Conservation (phyloP, 139 green algal species). For the Picochlorum sp. region DNA sequence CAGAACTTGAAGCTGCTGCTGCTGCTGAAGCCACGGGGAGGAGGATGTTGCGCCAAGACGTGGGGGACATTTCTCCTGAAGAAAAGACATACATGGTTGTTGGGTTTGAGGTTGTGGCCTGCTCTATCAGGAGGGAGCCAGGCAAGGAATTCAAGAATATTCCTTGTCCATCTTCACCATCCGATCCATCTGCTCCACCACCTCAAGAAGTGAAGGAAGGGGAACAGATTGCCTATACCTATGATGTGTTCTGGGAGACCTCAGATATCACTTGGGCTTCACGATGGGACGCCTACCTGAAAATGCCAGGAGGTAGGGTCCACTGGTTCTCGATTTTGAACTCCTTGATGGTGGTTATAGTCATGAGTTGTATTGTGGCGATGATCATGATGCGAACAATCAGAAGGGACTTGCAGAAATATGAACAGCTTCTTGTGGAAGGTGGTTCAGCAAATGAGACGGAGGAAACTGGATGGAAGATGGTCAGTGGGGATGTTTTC, state of each 20-base stretch:
- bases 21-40: slow-evolving; percentile 17
- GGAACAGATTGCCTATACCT: slow-evolving; percentile 55
- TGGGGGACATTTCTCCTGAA: neutral
- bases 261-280: slow-evolving; percentile 74
- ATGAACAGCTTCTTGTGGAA: slow-evolving; percentile 86
- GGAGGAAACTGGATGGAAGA: slow-evolving; percentile 94
- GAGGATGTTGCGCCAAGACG: neutral
- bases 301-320: slow-evolving; percentile 77
- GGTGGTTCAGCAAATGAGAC: slow-evolving; percentile 22
- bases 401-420: slow-evolving; percentile 79
- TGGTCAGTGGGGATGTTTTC: slow-evolving; percentile 92
- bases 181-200: slow-evolving; percentile 28
- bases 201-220: slow-evolving; percentile 61
- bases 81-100: slow-evolving; percentile 68
- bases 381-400: slow-evolving; percentile 87
- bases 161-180: slow-evolving; percentile 41
- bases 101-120: slow-evolving; percentile 84
- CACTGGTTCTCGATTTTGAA: slow-evolving; percentile 98
- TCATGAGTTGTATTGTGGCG: slow-evolving; percentile 82
- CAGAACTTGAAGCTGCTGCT: slow-evolving; percentile 37
- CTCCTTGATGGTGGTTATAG: slow-evolving; percentile 83
- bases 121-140: slow-evolving; percentile 59
- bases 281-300: slow-evolving; percentile 92
- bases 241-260: slow-evolving; percentile 86
- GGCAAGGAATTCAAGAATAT: slow-evolving; percentile 43